Conservation (phyloP, 176 grass and related monocot genomes). For the Aegilops sharonensis region DNA sequence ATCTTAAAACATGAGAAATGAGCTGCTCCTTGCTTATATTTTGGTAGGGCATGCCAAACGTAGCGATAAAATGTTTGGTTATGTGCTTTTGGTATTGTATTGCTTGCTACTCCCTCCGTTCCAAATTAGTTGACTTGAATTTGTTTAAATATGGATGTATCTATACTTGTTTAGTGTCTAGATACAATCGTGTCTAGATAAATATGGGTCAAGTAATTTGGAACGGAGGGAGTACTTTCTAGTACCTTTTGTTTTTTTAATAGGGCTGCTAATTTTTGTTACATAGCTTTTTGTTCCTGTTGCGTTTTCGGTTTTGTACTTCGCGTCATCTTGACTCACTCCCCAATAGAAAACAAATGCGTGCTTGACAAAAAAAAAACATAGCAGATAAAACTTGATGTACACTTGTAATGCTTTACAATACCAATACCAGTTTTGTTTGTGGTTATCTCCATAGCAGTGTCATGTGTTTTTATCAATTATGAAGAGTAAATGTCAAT, state of each 20-base stretch:
- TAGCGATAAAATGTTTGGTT: background rate
- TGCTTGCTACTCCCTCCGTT: background rate
- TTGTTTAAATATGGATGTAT: no score
- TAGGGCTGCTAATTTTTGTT: background rate
- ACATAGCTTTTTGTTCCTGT: background rate
- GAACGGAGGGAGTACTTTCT: background rate
- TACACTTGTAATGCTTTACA: background rate
- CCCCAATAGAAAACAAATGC: background rate
- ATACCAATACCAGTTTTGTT: background rate
- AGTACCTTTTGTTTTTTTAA: background rate
- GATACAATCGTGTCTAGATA: no score
- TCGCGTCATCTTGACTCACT: background rate
- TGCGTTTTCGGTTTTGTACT: background rate
- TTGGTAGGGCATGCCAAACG: background rate
- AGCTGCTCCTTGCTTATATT: background rate
- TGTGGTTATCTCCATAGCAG: background rate
- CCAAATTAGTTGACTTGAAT: no score
- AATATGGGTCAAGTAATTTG: no score
- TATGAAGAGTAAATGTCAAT: background rate
- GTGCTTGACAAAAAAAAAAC: background rate
- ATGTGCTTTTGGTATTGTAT: background rate
- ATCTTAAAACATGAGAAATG: constrained; percentile 6
- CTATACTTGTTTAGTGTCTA: no score
- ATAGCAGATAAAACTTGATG: constrained; percentile 1
- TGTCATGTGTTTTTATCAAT: background rate